Percentiles rank a stretch among this genome's conserved stretches.
phyloP scores from a whole-genome alignment of 495 filamentous ascomycete species.

The Aspergillus diversus region DNA sequence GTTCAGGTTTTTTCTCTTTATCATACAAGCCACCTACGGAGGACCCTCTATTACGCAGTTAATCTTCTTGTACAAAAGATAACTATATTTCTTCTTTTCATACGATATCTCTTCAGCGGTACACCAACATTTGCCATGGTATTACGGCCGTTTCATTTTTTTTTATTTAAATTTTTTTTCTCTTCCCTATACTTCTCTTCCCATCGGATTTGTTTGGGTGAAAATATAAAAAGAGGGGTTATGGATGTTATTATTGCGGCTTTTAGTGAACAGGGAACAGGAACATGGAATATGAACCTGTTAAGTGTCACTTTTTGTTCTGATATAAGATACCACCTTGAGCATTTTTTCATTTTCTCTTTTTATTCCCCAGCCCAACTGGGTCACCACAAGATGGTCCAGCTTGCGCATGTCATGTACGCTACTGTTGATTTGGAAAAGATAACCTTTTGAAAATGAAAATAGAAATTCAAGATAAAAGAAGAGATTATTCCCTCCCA shows the following conservation, averaged over 20 bases:
- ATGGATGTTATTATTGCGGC: constrained; percentile 19
- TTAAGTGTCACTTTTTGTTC: constrained; percentile 23
- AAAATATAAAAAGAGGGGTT: constrained; percentile 18
- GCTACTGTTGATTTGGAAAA: constrained; percentile 22
- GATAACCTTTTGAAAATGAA: background rate
- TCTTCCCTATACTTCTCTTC: background rate
- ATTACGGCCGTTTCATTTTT: constrained; percentile 23
- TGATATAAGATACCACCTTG: constrained; percentile 46
- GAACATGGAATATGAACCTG: constrained; percentile 20
- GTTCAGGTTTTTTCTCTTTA: constrained; percentile 23
- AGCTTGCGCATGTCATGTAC: constrained; percentile 23
- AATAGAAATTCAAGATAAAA: constrained; percentile 8
- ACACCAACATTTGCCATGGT: constrained; percentile 22
- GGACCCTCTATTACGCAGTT: constrained; percentile 28
- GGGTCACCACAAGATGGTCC: constrained; percentile 16
- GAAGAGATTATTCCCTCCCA: background rate
- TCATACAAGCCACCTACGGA: constrained; percentile 17
- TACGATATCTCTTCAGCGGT: constrained; percentile 18
- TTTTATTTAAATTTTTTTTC: constrained; percentile 18
- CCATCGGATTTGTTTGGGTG: constrained; percentile 20
- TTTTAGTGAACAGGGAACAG: constrained; percentile 10
- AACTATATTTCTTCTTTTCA: constrained; percentile 27
- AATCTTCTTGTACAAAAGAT: constrained; percentile 49
- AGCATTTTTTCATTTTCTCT: constrained; percentile 25
- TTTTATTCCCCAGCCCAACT: constrained; percentile 15